Evolutionary conservation across 2,329 filamentous ascomycete genomes (phyloP), one percentile per base, ranked within the genome.

Genomic region (Claviceps paspali): DNA sequence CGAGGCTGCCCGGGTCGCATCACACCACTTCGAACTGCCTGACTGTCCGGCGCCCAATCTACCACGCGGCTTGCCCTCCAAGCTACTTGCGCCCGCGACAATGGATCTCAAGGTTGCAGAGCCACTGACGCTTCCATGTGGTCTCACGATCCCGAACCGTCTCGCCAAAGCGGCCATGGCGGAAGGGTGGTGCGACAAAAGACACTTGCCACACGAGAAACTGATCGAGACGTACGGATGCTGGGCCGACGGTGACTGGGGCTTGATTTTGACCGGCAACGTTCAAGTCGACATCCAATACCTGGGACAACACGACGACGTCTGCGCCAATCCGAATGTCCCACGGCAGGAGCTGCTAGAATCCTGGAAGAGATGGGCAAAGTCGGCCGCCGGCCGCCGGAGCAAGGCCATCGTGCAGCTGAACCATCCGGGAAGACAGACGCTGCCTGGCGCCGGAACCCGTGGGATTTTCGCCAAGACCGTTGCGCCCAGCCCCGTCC

Each of bases 161-260:
- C 57, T 77, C 2, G 58, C 51, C 31, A 62, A 68, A 44, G 60
- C 70, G 31, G 67, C 71, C 23, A 62, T 74, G 55, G 60, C 66
- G 4, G 64, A 72, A 43, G 44, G 44, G 4, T 50, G 66, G 48
- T 55, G 59, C 19, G 55, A 61, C 43, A 50, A 48, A 5, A 51
- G 65, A 39, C 43, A 64, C 21, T 55, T 64, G 1, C 70, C 70
- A 0, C 59, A 59, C 10, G 47, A 61, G 6, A 50, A 56, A 2
- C 55, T 69, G 11, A 33, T 54, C 3, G 50, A 61, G 2, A 56
- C 65, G 1, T 79, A 79, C 45, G 52, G 55, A 2, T 49, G 54
- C 44, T 79, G 73, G 73, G 63, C 64, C 0, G 52, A 63, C 7
- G 67, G 67, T 3, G 62, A 59, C n/a, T 72, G 67, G 66, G 69